These are phyloP conservation scores for Ophiostoma tasmaniense DNA, from an alignment of 2,329 filamentous ascomycete species.

Conservation along the genomic window DNA sequence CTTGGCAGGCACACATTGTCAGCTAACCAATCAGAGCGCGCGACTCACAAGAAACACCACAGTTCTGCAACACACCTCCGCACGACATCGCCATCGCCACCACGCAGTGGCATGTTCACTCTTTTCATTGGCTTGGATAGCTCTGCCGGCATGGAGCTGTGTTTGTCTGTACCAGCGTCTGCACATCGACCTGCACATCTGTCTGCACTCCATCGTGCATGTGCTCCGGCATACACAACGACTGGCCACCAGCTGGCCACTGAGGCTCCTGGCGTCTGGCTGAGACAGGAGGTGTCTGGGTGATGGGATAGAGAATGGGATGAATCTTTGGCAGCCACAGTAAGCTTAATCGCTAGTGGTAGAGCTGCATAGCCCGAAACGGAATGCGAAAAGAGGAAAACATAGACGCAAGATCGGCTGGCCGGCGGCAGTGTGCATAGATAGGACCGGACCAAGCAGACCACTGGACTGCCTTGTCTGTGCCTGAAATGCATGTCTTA, in stretches of 20 bases:
- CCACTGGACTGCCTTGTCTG: background rate
- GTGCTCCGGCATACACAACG: background rate
- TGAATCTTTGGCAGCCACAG: background rate
- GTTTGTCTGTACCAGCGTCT: background rate
- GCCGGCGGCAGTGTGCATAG: background rate
- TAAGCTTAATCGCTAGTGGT: background rate
- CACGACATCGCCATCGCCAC: background rate
- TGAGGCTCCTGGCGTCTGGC: background rate
- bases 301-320: background rate
- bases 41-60: background rate
- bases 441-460: background rate
- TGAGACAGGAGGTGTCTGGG: background rate
- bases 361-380: background rate
- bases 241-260: background rate
- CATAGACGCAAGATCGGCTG: background rate
- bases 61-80: constrained; percentile 4
- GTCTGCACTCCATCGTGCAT: background rate
- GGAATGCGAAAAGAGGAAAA: background rate
- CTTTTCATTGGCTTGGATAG: background rate
- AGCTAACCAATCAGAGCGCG: background rate
- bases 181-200: background rate
- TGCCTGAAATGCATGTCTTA: background rate
- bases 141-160: background rate
- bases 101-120: background rate
- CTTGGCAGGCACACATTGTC: background rate